Evolutionary conservation across 2,329 filamentous ascomycete species (phyloP).

Genomic region (Penicillium hesseltinei): DNA sequence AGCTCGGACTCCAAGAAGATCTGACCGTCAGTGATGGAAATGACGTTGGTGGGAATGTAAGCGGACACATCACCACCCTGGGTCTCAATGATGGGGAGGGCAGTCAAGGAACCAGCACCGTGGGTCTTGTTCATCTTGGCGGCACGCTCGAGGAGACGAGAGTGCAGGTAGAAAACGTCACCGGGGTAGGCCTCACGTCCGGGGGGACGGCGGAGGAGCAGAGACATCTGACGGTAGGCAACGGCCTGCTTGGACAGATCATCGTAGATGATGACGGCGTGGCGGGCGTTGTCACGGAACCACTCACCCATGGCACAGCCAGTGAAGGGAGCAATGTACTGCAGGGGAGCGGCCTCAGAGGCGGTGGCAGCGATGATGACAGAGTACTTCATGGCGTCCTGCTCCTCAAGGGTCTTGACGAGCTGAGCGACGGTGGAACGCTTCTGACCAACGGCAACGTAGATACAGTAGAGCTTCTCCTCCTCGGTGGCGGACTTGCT

Average conservation of each 20-base stretch:
- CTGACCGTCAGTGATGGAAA: conserved; percentile 99
- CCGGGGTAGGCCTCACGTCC: conserved; percentile 99
- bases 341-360: conserved; percentile 91
- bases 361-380: conserved; percentile 93
- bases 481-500: conserved; percentile 69
- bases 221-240: conserved; percentile 97
- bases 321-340: conserved; percentile 93
- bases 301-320: conserved; percentile 65
- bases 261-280: conserved; percentile 88
- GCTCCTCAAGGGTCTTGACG: conserved; percentile 99
- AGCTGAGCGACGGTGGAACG: conserved; percentile 98
- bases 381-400: conserved; percentile 98
- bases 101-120: conserved; percentile 94
- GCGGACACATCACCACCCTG: conserved; percentile 99
- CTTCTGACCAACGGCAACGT: conserved; percentile 99
- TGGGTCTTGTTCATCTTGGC: conserved; percentile 98
- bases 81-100: conserved; percentile 97
- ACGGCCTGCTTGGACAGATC: conserved; percentile 98
- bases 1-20: conserved; percentile 99
- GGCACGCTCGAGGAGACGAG: conserved; percentile 97
- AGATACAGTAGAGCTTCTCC: conserved; percentile 99
- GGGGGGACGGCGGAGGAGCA: conserved; percentile 93
- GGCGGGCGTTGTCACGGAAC: conserved; percentile 82
- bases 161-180: conserved; percentile 99
- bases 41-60: conserved; percentile 99